These are phyloP conservation scores for Hanseniaspora occidentalis DNA, from an alignment of 805 yeast species.

Conservation along the genomic window DNA sequence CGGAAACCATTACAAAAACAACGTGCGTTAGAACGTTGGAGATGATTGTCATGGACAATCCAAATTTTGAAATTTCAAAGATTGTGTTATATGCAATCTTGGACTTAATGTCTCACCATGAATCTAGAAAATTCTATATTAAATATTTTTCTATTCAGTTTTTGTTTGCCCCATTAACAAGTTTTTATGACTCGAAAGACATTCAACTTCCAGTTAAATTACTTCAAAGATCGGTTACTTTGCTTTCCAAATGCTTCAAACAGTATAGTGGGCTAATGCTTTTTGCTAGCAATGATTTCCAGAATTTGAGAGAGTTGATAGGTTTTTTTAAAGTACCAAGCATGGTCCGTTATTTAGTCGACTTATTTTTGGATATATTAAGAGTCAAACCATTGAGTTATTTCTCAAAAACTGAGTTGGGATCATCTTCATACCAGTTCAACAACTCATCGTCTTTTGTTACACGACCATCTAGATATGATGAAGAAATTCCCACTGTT, in stretches of 20 bases:
- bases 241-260: slow-evolving; percentile 50
- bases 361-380: slow-evolving; percentile 57
- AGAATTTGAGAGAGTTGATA: slow-evolving; percentile 44
- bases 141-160: slow-evolving; percentile 40
- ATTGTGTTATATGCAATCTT: slow-evolving; percentile 19
- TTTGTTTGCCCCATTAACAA: slow-evolving; percentile 5
- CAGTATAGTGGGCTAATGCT: slow-evolving; percentile 68
- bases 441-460: not conserved
- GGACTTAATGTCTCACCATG: slow-evolving; percentile 17
- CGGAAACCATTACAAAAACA: slow-evolving; percentile 32
- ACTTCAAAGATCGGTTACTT: slow-evolving; percentile 46
- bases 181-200: slow-evolving; percentile 1
- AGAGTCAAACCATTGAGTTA: slow-evolving; percentile 48
- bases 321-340: slow-evolving; percentile 48
- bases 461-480: slow-evolving; percentile 22
- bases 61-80: slow-evolving; percentile 16
- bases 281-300: slow-evolving; percentile 43
- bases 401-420: too few relatives aligned
- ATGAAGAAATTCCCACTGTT: slow-evolving; percentile 31
- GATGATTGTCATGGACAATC: slow-evolving; percentile 15
- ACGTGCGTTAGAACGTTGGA: slow-evolving; percentile 34
- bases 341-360: slow-evolving; percentile 52
- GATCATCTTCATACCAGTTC: not conserved
- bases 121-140: slow-evolving; percentile 25
- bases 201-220: slow-evolving; percentile 24